Conservation (phyloP, 768 basidiomycete species). For the Amanita exitialis region DNA sequence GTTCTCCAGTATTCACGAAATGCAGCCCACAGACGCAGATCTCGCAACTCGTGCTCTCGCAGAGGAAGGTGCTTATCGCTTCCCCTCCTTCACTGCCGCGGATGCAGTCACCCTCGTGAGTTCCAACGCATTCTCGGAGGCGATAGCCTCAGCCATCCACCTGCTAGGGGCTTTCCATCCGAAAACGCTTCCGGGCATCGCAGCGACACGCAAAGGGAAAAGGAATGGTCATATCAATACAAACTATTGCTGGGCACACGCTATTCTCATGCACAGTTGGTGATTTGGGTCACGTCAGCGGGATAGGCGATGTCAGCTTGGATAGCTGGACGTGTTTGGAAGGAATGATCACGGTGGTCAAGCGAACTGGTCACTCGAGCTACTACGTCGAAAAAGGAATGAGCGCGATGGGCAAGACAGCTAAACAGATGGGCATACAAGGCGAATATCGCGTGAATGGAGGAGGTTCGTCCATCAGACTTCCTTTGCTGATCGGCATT, state of each 20-base stretch:
- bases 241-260: constrained; percentile 69
- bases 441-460: constrained; percentile 58
- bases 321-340: constrained; percentile 76
- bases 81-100: constrained; percentile 61
- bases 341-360: constrained; percentile 72
- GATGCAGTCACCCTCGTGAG: constrained; percentile 72
- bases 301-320: constrained; percentile 66
- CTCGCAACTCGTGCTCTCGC: constrained; percentile 59
- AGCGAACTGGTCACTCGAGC: constrained; percentile 74
- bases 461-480: constrained; percentile 41
- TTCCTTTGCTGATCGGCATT: neutral
- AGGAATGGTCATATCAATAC: constrained; percentile 73
- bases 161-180: constrained; percentile 52
- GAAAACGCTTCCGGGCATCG: constrained; percentile 74
- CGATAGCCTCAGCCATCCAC: neutral
- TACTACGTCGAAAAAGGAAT: constrained; percentile 84
- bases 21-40: constrained; percentile 61
- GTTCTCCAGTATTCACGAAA: constrained; percentile 56
- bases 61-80: constrained; percentile 64
- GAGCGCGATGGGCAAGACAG: constrained; percentile 72
- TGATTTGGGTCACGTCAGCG: constrained; percentile 57
- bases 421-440: constrained; percentile 62
- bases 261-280: constrained; percentile 80
- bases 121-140: neutral
- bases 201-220: constrained; percentile 67